Conservation (phyloP, 73 alveolate species). For the Paramecium primaurelia region DNA sequence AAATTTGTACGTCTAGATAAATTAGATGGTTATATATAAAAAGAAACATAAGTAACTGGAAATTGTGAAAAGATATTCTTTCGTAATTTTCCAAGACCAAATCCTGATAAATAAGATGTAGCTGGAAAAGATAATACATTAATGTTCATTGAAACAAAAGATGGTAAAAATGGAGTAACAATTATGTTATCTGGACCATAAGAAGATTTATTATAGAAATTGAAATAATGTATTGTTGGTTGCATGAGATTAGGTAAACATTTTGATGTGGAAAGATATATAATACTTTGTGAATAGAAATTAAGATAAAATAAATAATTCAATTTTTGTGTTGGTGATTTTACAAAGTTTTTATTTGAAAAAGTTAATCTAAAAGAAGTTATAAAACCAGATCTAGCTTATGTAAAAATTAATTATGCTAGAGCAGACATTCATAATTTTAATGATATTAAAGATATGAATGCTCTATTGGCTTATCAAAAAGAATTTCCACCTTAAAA, state of each 20-base stretch:
- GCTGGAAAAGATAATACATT: neutral
- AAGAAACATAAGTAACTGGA: neutral
- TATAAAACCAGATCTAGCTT: neutral
- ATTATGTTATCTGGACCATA: neutral
- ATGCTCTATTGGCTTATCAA: neutral
- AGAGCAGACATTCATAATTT: constrained; percentile 18
- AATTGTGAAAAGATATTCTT: neutral
- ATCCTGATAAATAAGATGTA: neutral
- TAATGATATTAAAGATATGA: constrained; percentile 31
- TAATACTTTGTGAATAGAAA: neutral
- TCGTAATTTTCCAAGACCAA: constrained; percentile 3
- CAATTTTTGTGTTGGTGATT: neutral
- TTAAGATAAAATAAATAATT: neutral
- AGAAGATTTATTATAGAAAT: neutral
- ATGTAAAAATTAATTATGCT: constrained; percentile 10
- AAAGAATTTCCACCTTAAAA: neutral
- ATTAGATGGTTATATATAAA: neutral
- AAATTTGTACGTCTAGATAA: neutral
- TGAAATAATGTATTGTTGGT: neutral
- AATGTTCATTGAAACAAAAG: constrained; percentile 4
- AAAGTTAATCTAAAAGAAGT: neutral
- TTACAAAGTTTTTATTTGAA: constrained; percentile 24
- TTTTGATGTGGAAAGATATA: neutral
- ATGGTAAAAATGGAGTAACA: constrained; percentile 24
- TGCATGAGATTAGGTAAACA: constrained; percentile 5